phyloP scores from a whole-genome alignment of 257 asterid genomes.

The Solanum arcanum region DNA sequence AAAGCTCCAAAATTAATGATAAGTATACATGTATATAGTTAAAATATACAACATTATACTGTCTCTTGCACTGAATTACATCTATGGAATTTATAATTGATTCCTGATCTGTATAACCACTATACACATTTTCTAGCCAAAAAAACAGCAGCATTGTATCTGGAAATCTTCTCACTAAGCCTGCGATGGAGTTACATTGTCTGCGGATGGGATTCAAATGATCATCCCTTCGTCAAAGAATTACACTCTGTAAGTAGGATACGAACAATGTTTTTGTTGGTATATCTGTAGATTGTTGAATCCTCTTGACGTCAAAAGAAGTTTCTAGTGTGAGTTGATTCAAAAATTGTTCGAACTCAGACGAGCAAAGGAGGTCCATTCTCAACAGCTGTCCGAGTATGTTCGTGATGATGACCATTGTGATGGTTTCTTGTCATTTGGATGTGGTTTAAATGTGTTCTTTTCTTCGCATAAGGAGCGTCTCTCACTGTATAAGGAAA shows the following conservation, averaged over 20 bases:
- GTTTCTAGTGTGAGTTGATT: not conserved
- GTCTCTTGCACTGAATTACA: not conserved
- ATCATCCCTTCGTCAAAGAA: not conserved
- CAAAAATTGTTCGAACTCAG: not conserved
- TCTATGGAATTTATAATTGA: not conserved
- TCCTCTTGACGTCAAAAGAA: not conserved
- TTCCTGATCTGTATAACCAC: not conserved
- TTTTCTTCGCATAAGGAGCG: slow-evolving; percentile 88
- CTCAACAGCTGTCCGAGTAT: slow-evolving; percentile 71
- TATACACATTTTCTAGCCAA: not conserved
- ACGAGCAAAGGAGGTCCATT: slow-evolving; percentile 59
- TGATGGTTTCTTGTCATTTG: slow-evolving; percentile 63
- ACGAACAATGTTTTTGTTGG: not conserved
- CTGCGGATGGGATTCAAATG: not conserved
- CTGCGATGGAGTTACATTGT: not conserved
- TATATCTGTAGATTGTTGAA: not conserved
- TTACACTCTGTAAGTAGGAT: not conserved
- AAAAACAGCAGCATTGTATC: not conserved
- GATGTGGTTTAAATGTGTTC: slow-evolving; percentile 74
- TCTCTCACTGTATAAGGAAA: slow-evolving; percentile 51
- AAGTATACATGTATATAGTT: not conserved
- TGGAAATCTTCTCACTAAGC: not conserved
- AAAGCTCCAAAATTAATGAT: not conserved
- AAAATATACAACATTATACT: not conserved
- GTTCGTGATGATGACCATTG: slow-evolving; percentile 14